phyloP scores from a whole-genome alignment of 805 yeast genomes.

The Suhomyces emberorum region DNA sequence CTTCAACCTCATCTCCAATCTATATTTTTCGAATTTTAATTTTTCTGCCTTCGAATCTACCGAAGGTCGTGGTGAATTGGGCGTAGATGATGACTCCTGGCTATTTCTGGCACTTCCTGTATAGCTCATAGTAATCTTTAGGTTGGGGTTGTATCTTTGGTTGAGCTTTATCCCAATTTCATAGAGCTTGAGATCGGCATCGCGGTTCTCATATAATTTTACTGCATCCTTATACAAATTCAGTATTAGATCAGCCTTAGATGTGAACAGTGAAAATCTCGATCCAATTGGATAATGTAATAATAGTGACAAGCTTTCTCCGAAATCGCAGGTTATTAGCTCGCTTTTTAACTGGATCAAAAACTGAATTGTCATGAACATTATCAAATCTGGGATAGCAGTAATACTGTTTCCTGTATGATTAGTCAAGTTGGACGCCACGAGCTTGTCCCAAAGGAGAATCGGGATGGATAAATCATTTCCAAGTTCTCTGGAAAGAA shows the following conservation, averaged over 20 bases:
- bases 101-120: constrained; percentile 17
- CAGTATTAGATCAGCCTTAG: constrained; percentile 17
- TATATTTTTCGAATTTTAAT: constrained; percentile 42
- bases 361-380: constrained; percentile 40
- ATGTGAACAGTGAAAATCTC: constrained; percentile 10
- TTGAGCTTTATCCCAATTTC: constrained; percentile 41
- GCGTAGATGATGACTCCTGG: constrained; percentile 14
- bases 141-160: constrained; percentile 35
- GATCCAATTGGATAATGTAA: constrained; percentile 47
- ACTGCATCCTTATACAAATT: constrained; percentile 33
- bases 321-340: constrained; percentile 47
- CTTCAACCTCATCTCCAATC: constrained; percentile 47
- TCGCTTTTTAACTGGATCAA: constrained; percentile 44
- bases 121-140: constrained; percentile 26
- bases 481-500: constrained; percentile 49
- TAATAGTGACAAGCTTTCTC: constrained; percentile 47
- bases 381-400: constrained; percentile 35
- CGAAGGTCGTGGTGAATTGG: constrained; percentile 7
- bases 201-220: constrained; percentile 28
- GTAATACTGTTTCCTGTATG: constrained; percentile 11
- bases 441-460: constrained; percentile 49
- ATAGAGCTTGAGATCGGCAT: constrained; percentile 36
- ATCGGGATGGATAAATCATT: constrained; percentile 30
- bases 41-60: constrained; percentile 28
- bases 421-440: constrained; percentile 19